Evolutionary conservation across 2,329 filamentous ascomycete species (phyloP), one percentile per base, ranked within the genome.

Genomic region (Cylindrodendrum hubeiense): DNA sequence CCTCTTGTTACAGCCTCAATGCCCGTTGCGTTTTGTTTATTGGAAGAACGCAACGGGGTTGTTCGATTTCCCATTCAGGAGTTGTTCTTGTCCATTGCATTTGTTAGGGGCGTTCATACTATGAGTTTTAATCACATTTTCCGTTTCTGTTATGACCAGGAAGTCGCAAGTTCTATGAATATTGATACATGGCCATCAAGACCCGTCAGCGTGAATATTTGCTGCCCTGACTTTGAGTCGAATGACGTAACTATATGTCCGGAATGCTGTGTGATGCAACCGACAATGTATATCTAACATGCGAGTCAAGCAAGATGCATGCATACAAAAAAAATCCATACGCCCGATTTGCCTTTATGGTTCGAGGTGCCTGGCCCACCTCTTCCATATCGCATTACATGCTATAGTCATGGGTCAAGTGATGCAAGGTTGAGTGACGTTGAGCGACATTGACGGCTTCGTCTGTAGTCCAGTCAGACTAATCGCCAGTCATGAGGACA

Each of bases 101-200:
- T 55, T 69, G 62, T 71, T 70, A 64, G 71, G 69, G 72, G 73
- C 73, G 73, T 75, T 74, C 43, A 54, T 71, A 72, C 65, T 75
- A 75, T 71, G 72, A 75, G 50, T 66, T 75, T 74, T 74, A 75
- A 75, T 75, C 60, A 74, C 63, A 70, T 66, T 44, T 63, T 70
- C 65, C 60, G 47, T 59, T 67, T 74, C 57, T 43, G 26, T 58
- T 53, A 15, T 39, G 26, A 9, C 28, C 15, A 24, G 15, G 15
- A 28, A 19, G 17, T 9, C 15, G 24, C 26, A 15, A 12, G 10
- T 2, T 22, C 4, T 33, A 2, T 5, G 6, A 28, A 3, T 15
- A 19, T 12, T 50, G n/a, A 22, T 21, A 30, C 9, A 30, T 26
- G 13, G n/a, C 8, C 19, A 34, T 7, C 17, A 3, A 2, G 15